phyloP scores from a whole-genome alignment of 192 early-diverging fungal species.

The Backusella australiensis region DNA sequence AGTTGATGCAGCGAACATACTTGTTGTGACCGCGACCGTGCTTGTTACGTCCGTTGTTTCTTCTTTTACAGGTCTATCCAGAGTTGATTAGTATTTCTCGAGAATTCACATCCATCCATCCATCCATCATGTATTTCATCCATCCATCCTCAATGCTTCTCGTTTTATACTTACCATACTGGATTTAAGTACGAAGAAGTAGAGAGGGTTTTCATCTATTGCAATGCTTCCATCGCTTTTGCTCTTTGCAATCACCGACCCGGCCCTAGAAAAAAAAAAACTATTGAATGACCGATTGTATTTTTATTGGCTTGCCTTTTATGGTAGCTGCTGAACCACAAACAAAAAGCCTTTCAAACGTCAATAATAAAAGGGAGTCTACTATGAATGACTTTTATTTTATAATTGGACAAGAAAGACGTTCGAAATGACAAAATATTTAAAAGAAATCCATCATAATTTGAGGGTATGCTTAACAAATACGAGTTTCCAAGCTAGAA shows the following conservation, averaged over 20 bases:
- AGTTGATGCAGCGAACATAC: no score
- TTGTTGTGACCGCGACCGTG: constrained; percentile 83
- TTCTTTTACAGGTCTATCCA: constrained; percentile 92
- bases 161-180: constrained; percentile 24
- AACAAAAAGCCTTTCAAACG: no score
- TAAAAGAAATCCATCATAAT: no score
- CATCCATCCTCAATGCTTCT: not conserved
- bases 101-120: constrained; percentile 18
- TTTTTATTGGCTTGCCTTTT: not conserved
- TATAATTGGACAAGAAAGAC: no score
- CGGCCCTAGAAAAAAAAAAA: constrained; percentile 2
- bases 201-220: constrained; percentile 7
- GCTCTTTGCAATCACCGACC: not conserved
- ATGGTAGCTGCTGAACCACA: not conserved
- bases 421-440: no score
- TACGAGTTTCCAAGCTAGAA: no score
- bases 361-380: no score
- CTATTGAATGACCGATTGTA: not conserved
- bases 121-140: not conserved
- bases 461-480: no score
- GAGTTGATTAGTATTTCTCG: not conserved
- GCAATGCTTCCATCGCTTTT: not conserved
- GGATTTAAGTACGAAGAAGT: constrained; percentile 19
- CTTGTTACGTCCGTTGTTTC: constrained; percentile 99
- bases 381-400: no score